Percentiles rank a stretch among this genome's conserved stretches.
phyloP scores from a whole-genome alignment of 768 basidiomycete genomes.

The Pisolithus sp. region DNA sequence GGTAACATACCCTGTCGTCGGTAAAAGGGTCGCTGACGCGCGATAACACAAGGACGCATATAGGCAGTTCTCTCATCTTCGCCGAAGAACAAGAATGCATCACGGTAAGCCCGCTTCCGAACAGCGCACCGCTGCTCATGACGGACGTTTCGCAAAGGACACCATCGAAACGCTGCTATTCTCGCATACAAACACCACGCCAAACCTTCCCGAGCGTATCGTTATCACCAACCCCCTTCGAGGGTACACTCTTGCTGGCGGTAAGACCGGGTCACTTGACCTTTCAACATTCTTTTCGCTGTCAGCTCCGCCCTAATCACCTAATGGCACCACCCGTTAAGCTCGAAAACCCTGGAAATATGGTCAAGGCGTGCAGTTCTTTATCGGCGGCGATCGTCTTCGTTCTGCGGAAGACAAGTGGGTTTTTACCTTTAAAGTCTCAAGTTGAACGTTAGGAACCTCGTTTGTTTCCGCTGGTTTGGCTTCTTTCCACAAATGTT shows the following conservation, averaged over 20 bases:
- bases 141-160: constrained; percentile 6
- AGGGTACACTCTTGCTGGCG: constrained; percentile 17
- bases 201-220: constrained; percentile 12
- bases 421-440: constrained; percentile 17
- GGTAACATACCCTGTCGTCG: not conserved
- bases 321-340: constrained; percentile 1
- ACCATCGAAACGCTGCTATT: constrained; percentile 20
- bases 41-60: constrained; percentile 3
- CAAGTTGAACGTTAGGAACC: not conserved
- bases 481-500: not conserved
- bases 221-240: constrained; percentile 4
- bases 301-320: not conserved
- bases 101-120: constrained; percentile 13
- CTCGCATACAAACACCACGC: constrained; percentile 12
- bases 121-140: not conserved
- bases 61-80: constrained; percentile 1
- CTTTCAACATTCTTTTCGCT: not conserved
- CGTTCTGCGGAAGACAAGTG: constrained; percentile 22
- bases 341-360: constrained; percentile 23
- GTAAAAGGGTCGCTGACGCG: not conserved
- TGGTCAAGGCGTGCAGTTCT: constrained; percentile 22
- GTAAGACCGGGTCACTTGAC: constrained; percentile 2
- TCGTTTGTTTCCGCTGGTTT: too few species aligned
- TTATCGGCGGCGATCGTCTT: constrained; percentile 12
- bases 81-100: constrained; percentile 7